phyloP scores from a whole-genome alignment of 2,329 filamentous ascomycete species.

The Penicillium frequentans region DNA sequence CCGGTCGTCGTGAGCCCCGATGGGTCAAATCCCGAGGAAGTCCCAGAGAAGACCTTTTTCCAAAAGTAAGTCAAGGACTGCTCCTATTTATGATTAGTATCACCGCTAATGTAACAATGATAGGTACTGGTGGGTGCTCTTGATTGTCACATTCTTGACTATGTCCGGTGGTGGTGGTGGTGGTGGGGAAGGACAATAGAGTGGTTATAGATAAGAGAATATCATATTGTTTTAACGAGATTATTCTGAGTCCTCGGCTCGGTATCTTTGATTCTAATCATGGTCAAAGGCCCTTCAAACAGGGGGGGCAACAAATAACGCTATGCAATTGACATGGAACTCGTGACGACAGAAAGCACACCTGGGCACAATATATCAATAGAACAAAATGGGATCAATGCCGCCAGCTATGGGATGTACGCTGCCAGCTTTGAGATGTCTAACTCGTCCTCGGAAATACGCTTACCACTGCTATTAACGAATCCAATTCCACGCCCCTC shows the following conservation, averaged over 20 bases:
- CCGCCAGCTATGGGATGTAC: background rate
- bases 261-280: background rate
- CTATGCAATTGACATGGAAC: background rate
- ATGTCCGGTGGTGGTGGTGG: constrained; percentile 39
- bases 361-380: background rate
- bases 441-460: background rate
- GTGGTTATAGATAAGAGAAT: background rate
- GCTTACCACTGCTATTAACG: background rate
- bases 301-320: background rate
- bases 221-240: background rate
- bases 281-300: background rate
- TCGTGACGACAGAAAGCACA: background rate
- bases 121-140: constrained; percentile 51
- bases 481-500: background rate
- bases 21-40: constrained; percentile 39
- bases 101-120: background rate
- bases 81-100: background rate
- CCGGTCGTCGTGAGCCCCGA: constrained; percentile 41
- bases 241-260: background rate
- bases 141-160: constrained; percentile 42
- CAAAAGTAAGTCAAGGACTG: constrained; percentile 38
- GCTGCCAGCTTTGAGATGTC: background rate
- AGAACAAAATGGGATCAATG: background rate
- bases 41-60: constrained; percentile 45
- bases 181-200: constrained; percentile 24